Percentiles rank a stretch among this genome's conserved stretches.
Conservation (phyloP, 1,284 basidiomycete species). For the Sporisorium exsertum region DNA sequence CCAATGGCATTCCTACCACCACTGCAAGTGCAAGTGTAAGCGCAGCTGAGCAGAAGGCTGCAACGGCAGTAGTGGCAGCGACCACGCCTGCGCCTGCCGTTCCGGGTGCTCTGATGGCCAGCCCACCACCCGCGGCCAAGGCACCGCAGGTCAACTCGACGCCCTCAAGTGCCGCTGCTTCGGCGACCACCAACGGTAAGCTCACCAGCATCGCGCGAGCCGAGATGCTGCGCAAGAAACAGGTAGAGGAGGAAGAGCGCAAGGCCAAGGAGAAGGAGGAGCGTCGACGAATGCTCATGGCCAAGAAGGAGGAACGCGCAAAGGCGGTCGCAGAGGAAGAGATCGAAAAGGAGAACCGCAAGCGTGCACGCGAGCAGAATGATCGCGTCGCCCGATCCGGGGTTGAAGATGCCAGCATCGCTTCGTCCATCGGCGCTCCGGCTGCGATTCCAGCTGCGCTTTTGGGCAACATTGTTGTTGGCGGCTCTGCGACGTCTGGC, state of each 20-base stretch:
- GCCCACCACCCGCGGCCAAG: constrained; percentile 27
- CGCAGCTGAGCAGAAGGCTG: constrained; percentile 6
- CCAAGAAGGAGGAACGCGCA: constrained; percentile 48
- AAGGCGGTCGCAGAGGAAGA: constrained; percentile 46
- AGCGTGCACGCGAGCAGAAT: constrained; percentile 46
- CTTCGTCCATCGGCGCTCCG: constrained; percentile 32
- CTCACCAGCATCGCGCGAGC: constrained; percentile 51
- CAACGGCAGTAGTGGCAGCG: constrained; percentile 1
- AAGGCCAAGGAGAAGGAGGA: constrained; percentile 53
- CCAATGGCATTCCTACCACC: constrained; percentile 15
- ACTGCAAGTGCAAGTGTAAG: neutral
- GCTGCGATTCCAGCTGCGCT: constrained; percentile 41
- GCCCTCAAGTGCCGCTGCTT: constrained; percentile 20
- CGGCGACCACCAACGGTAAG: constrained; percentile 32
- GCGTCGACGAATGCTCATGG: constrained; percentile 46
- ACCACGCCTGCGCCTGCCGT: constrained; percentile 17
- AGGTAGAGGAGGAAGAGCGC: constrained; percentile 54
- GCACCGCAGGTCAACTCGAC: constrained; percentile 34
- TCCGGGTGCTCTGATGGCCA: constrained; percentile 40
- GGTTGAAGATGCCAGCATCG: constrained; percentile 33
- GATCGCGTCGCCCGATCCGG: constrained; percentile 30
- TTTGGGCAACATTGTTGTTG: constrained; percentile 28
- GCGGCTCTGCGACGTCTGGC: constrained; percentile 22
- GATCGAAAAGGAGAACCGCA: constrained; percentile 44
- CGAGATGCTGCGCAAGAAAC: constrained; percentile 53